Evolutionary conservation across 1,284 basidiomycete species (phyloP).

Genomic region (Tremellales sp.): DNA sequence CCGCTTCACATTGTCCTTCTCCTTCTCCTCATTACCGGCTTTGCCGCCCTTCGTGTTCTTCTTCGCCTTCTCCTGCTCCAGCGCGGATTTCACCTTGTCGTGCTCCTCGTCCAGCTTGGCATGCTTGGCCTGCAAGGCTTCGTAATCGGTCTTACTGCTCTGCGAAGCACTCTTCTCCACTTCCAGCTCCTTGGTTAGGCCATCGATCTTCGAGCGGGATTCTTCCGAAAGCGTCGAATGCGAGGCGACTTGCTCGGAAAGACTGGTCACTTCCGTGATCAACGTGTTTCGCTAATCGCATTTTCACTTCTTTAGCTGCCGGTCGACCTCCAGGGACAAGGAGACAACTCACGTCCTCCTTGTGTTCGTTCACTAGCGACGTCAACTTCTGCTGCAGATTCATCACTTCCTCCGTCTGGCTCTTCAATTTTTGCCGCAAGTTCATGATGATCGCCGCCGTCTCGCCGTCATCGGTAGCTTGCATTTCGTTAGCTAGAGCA

Average conservation of each 20-base stretch:
- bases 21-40: slow-evolving; percentile 4
- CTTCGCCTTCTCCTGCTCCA: slow-evolving; percentile 12
- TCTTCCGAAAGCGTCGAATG: slow-evolving; percentile 27
- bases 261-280: slow-evolving; percentile 45
- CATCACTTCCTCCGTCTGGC: slow-evolving; percentile 64
- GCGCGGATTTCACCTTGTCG: slow-evolving; percentile 18
- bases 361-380: slow-evolving; percentile 37
- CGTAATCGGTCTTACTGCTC: slow-evolving; percentile 31
- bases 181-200: neutral
- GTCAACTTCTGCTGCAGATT: slow-evolving; percentile 44
- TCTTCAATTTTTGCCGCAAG: slow-evolving; percentile 71
- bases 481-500: slow-evolving; percentile 2
- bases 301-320: slow-evolving; percentile 1
- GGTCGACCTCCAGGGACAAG: slow-evolving; percentile 8
- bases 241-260: slow-evolving; percentile 41
- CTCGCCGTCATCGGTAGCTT: slow-evolving; percentile 67
- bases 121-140: slow-evolving; percentile 25
- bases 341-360: slow-evolving; percentile 48
- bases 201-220: slow-evolving; percentile 18
- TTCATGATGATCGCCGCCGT: slow-evolving; percentile 73
- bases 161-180: slow-evolving; percentile 18
- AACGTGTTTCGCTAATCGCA: slow-evolving; percentile 47
- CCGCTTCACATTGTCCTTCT: slow-evolving; percentile 18
- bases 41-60: slow-evolving; percentile 11
- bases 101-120: slow-evolving; percentile 23